These are phyloP conservation scores for Phanerodontia chrysosporium DNA, from an alignment of 768 basidiomycete genomes.

Conservation along the genomic window DNA sequence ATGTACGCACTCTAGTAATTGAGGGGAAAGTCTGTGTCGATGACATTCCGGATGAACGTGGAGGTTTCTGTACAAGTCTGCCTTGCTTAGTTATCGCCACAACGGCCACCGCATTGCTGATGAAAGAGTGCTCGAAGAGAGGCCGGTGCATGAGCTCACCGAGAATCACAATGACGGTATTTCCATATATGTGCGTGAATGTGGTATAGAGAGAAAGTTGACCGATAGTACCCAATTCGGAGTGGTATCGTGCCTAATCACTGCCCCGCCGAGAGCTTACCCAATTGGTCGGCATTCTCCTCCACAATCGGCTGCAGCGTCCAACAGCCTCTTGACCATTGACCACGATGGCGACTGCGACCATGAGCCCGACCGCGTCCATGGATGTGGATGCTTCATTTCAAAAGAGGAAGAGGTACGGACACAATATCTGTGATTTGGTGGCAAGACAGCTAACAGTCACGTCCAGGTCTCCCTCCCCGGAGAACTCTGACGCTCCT, in stretches of 20 bases:
- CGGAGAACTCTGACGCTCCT: constrained; percentile 30
- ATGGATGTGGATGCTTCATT: constrained; percentile 31
- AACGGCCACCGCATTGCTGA: not conserved
- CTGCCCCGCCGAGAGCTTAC: not conserved
- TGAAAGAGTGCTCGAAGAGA: too few species aligned
- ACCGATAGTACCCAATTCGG: too few species aligned
- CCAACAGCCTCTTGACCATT: constrained; percentile 16
- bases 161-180: not conserved
- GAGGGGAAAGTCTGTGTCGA: not conserved
- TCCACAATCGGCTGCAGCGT: not conserved
- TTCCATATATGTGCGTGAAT: not conserved
- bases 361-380: constrained; percentile 28
- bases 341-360: constrained; percentile 40
- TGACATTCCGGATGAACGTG: not conserved
- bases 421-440: not conserved
- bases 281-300: not conserved
- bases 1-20: not conserved
- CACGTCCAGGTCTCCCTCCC: constrained; percentile 29
- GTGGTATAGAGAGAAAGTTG: too few species aligned
- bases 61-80: not conserved
- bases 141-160: not conserved
- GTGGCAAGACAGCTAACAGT: not conserved
- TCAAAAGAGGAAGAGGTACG: constrained; percentile 45
- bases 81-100: not conserved
- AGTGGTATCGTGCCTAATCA: too few species aligned